Base-by-base conservation (phyloP, 2,329 filamentous ascomycete species). In the Paraphaeosphaeria sporulosa region DNA sequence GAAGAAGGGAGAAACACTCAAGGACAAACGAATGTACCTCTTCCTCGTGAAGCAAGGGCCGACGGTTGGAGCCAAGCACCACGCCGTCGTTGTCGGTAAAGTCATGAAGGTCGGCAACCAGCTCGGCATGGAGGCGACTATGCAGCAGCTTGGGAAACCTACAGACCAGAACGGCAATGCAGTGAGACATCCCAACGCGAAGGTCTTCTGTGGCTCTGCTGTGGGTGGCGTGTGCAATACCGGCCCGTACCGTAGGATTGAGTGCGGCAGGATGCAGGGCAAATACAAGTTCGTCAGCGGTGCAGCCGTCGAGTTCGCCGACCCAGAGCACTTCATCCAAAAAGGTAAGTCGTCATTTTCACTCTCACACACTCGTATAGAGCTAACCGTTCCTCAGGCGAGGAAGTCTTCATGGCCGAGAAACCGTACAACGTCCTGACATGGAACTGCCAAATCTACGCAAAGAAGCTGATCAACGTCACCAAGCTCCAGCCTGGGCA, bases 371-470 rank as follows among this genome's bases (percentile, higher is more conserved):
- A 27, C 19, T 6, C 12, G 42, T 23, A 6, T 9, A 3, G 19
- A 23, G 17, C 52, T 53, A 53, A 53, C 13, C 5, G 13, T n/a
- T 30, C 6, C 12, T 6, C 17, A 53, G 50, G 50, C 21, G 50
- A 53, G n/a, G 43, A 55, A 27, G 52, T 46, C 7, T 38, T 55
- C 52, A 55, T 55, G 42, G 52, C 40, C 7, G 43, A 55, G 32
- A 55, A 55, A n/a, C 52, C 52, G 17, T 48, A 55, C 6, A 46
- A 55, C 15, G 43, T 55, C 9, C n/a, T 55, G 25, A 55, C 42
- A 6, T 55, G 52, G 43, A 46, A 46, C n/a, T 55, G 52, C 38
- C 52, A 55, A 40, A n/a, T 55, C 27, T 48, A 46, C 32, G 38
- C 52, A 15, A 55, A 55, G 52, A 55, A 55, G 7, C 19, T 55